Percentiles rank a stretch among this genome's conserved stretches.
These are phyloP conservation scores for sweet orange (Citrus sinensis) DNA, from an alignment of 345 rosid species.

Conservation along the genomic window DNA sequence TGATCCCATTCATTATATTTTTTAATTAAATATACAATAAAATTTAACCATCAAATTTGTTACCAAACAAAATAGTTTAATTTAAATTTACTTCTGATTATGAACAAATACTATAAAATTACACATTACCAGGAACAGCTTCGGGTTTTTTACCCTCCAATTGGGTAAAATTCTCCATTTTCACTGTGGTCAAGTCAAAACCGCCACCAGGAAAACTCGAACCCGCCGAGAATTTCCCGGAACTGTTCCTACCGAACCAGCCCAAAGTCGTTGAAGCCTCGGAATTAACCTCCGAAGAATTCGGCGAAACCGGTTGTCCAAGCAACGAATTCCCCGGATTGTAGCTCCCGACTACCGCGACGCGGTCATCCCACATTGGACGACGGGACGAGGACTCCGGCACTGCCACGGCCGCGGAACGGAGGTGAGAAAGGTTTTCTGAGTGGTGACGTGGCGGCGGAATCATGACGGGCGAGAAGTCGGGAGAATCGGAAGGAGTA, in stretches of 20 bases:
- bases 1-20: too few species aligned
- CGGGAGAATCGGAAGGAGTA: conserved; percentile 47
- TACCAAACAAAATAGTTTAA: neutral
- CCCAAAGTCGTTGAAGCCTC: conserved; percentile 50
- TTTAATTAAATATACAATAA: too few species aligned
- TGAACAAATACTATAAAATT: neutral
- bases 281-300: conserved; percentile 49
- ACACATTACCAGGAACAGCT: conserved; percentile 31
- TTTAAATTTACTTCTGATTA: neutral
- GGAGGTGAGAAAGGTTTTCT: conserved; percentile 45
- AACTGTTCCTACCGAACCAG: conserved; percentile 51
- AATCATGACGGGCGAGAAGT: conserved; percentile 63
- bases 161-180: conserved; percentile 7
- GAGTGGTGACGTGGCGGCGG: conserved; percentile 72
- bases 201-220: conserved; percentile 75
- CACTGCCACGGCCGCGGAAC: conserved; percentile 53
- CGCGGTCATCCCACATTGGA: conserved; percentile 20
- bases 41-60: neutral
- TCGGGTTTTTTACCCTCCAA: conserved; percentile 15
- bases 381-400: conserved; percentile 39
- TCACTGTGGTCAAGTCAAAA: conserved; percentile 58
- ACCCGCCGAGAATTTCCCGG: conserved; percentile 41
- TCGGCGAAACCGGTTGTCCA: conserved; percentile 39
- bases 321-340: conserved; percentile 63
- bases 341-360: conserved; percentile 49